Evolutionary conservation across 2,329 filamentous ascomycete genomes (phyloP), one percentile per base, ranked within the genome.

Genomic region (Diaporthe velutina): DNA sequence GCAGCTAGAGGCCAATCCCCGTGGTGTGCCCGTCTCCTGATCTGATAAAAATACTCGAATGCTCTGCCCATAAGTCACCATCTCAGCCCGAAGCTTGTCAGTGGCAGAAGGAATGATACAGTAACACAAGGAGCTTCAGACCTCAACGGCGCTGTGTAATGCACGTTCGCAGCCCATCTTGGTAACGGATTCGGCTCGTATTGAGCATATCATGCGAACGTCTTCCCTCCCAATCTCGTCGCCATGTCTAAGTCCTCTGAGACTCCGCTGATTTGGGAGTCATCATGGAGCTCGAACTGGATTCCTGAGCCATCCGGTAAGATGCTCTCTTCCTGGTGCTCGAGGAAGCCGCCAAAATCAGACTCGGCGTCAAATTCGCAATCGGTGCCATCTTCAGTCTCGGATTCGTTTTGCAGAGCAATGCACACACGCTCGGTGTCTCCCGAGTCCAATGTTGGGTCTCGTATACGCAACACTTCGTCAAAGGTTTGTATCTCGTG

Each of bases 311-410:
- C 45, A 19, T 17, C 25, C 9, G 35, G 35, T 6, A 61, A 10
- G 19, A 74, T 66, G n/a, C n/a, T 73, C 40, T 76, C 73, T 66
- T 74, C 75, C 42, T 55, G 55, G 38, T 76, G 68, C 45, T 74
- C 70, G 33, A 74, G 73, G 48, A 74, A 76, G 4, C 74, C 72
- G n/a, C 30, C 30, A 35, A 73, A 42, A 8, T 70, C 68, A 15
- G 54, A 64, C 9, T 72, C 48, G 57, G 1, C 12, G 42, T 70
- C 67, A 10, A 54, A 25, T 15, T 48, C 42, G 38, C 19, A 67
- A 22, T 13, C 58, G 12, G n/a, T 19, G 17, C 54, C 35, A 13
- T n/a, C 33, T 22, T 61, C 42, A 4, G 33, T 13, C 48, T 55
- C 30, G 9, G 35, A 2, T 30, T 55, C n/a, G 28, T 28, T 45